Base-by-base conservation (phyloP, 2,329 filamentous ascomycete genomes). In the Phoma herbarum region DNA sequence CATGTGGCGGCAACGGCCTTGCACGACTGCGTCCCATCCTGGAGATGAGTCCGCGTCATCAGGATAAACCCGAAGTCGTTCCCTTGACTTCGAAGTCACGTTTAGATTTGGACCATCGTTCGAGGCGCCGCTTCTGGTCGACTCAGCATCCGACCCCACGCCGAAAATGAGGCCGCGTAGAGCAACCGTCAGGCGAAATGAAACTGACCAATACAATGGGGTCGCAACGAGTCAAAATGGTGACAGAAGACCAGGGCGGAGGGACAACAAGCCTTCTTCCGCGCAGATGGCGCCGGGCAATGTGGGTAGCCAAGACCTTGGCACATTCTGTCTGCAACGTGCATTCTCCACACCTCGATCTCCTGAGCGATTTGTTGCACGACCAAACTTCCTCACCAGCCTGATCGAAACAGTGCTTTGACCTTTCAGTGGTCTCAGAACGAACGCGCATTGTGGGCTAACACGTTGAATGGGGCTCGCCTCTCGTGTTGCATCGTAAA, bases 111-210 rank as follows among this genome's bases (percentile, higher is more conserved):
- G 37, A 33, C 29, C 37, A 39, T 58, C 44, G 25, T 39, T 44
- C 45, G 44, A 49, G 31, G 45, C 16, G 25, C 50, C 39, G 22
- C 33, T 39, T 23, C 14, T 12, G 22, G 41, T 42, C 26, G 29
- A 50, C 33, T 9, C 41, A 46, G 29, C 45, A 28, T 35, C 37
- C 20, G 46, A 59, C 50, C 26, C 56, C 56, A 59, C 56, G 46
- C 31, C 26, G 42, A 35, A 51, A 50, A 59, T 59, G 56, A 54
- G 56, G 50, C 47, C 56, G 56, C 56, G 56, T 54, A 54, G 56
- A 50, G 45, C 56, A 50, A 18, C 9, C 14, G 33, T 23, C 39
- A 59, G 25, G 29, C 31, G 45, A 49, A 53, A 53, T 43, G 44
- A 49, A 26, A n/a, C n/a, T 26, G 31, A 45, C 50, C 39, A 33